Evolutionary conservation across 345 rosid species (phyloP).

Genomic region (Punica granatum): DNA sequence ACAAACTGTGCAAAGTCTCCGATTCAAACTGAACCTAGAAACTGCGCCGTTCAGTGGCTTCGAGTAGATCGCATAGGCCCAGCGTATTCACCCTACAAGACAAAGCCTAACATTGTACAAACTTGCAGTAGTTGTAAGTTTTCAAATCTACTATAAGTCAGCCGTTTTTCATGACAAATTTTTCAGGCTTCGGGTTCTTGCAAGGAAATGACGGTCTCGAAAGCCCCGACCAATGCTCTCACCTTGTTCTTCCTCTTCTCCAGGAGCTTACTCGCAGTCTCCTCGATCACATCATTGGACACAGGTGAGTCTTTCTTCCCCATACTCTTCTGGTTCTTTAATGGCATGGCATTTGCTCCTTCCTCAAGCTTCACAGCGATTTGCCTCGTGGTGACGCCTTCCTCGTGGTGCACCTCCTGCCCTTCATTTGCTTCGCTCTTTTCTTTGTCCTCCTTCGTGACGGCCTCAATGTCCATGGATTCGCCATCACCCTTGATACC

Average conservation of each 20-base stretch:
- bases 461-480: neutral
- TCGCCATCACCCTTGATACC: neutral
- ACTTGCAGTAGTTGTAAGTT: too few species aligned
- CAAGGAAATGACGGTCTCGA: slow-evolving; percentile 77
- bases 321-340: slow-evolving; percentile 12
- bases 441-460: neutral
- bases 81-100: too few species aligned
- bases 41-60: too few species aligned
- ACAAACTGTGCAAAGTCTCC: too few species aligned
- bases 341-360: neutral
- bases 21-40: too few species aligned
- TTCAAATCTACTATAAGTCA: too few species aligned
- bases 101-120: too few species aligned
- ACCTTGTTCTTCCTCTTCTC: slow-evolving; percentile 81
- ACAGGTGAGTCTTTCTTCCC: slow-evolving; percentile 62
- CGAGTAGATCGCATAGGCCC: too few species aligned
- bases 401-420: neutral
- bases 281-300: slow-evolving; percentile 77
- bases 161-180: too few species aligned
- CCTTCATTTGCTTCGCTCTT: neutral
- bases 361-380: neutral
- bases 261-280: slow-evolving; percentile 58
- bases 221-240: slow-evolving; percentile 80
- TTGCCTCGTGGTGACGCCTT: neutral
- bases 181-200: slow-evolving; percentile 45